phyloP scores from a whole-genome alignment of 2,329 filamentous ascomycete genomes.

The Chaetomium globosum region DNA sequence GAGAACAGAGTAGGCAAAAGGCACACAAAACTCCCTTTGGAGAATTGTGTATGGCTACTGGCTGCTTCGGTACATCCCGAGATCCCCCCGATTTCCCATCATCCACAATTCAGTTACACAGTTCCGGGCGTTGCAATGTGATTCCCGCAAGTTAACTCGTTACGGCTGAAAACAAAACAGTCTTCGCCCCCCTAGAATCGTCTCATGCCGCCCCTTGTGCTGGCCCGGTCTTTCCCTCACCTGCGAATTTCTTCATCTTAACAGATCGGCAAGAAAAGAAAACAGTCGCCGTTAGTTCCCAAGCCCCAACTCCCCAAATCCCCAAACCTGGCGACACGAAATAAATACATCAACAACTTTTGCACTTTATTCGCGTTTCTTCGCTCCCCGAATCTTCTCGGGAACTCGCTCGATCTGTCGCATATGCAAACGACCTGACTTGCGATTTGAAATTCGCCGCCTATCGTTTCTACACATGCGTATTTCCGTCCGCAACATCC shows the following conservation, averaged over 20 bases:
- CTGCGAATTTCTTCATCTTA: background rate
- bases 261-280: constrained; percentile 2
- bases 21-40: background rate
- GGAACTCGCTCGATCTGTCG: background rate
- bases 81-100: background rate
- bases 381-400: background rate
- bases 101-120: background rate
- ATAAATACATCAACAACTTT: background rate
- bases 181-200: constrained; percentile 1
- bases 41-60: background rate
- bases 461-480: background rate
- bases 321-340: background rate
- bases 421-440: background rate
- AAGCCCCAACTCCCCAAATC: background rate
- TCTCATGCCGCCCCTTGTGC: background rate
- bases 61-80: background rate
- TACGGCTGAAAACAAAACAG: background rate
- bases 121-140: background rate
- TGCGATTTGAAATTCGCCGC: background rate
- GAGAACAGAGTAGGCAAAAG: background rate
- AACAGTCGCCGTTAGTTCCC: background rate
- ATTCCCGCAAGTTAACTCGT: background rate
- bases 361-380: background rate
- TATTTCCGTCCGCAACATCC: background rate
- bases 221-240: background rate